Conservation (phyloP, 2,329 filamentous ascomycete species). For the Fusarium acutatum region DNA sequence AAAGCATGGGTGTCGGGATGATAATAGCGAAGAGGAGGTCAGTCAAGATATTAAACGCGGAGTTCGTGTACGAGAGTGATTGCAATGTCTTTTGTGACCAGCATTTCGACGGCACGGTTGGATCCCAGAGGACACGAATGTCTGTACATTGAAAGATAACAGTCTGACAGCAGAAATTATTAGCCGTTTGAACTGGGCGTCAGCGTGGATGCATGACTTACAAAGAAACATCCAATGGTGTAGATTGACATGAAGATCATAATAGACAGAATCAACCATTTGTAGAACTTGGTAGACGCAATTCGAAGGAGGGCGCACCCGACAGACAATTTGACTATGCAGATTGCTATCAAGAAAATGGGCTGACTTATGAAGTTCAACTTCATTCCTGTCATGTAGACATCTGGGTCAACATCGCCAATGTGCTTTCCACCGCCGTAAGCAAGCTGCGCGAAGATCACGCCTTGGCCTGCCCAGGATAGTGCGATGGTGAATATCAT, state of each 20-base stretch:
- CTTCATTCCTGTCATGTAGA: constrained; percentile 50
- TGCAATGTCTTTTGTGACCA: constrained; percentile 52
- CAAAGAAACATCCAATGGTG: constrained; percentile 49
- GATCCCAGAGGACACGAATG: constrained; percentile 56
- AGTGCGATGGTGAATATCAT: constrained; percentile 42
- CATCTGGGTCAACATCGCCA: constrained; percentile 49
- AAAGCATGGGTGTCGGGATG: constrained; percentile 50
- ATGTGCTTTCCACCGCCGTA: constrained; percentile 57
- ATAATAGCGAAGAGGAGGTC: constrained; percentile 52
- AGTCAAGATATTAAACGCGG: constrained; percentile 47
- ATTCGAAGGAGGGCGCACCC: constrained; percentile 54
- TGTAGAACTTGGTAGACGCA: constrained; percentile 48
- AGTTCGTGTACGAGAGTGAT: constrained; percentile 54
- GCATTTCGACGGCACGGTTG: constrained; percentile 49
- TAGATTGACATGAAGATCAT: constrained; percentile 49
- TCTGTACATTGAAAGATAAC: constrained; percentile 59
- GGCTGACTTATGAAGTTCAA: constrained; percentile 55
- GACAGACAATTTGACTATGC: constrained; percentile 53
- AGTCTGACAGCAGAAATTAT: constrained; percentile 41
- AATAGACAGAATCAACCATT: constrained; percentile 47
- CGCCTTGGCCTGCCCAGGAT: constrained; percentile 49
- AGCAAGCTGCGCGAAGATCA: constrained; percentile 52
- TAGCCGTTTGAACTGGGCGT: too few species aligned
- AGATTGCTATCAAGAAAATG: constrained; percentile 53
- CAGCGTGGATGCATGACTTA: constrained; percentile 35